These are phyloP conservation scores for Aspergillus brasiliensis DNA, from an alignment of 2,329 filamentous ascomycete genomes.

Conservation along the genomic window DNA sequence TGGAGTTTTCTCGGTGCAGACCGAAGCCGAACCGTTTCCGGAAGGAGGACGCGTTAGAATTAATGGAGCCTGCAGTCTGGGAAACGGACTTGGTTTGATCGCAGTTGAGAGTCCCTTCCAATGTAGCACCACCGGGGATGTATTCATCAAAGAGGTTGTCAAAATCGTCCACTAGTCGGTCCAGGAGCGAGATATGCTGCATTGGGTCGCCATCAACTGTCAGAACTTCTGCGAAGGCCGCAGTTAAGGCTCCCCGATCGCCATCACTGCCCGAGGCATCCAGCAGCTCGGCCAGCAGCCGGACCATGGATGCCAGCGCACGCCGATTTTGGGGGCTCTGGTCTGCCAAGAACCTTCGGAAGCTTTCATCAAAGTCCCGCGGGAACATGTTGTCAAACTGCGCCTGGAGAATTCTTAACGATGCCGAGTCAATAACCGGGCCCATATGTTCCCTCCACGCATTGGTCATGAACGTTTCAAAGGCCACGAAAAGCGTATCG, in stretches of 20 bases:
- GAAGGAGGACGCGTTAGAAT: constrained; percentile 83
- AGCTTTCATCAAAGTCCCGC: constrained; percentile 58
- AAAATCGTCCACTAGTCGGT: constrained; percentile 85
- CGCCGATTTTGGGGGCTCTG: constrained; percentile 65
- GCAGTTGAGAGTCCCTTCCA: constrained; percentile 47
- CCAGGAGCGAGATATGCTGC: constrained; percentile 83
- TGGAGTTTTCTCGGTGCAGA: constrained; percentile 77
- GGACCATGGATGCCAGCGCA: constrained; percentile 81
- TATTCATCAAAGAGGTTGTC: constrained; percentile 80
- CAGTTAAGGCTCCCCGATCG: constrained; percentile 82
- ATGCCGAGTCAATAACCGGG: constrained; percentile 71
- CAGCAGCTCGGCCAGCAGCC: constrained; percentile 80
- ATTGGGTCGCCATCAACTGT: constrained; percentile 75
- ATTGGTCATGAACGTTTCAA: constrained; percentile 87
- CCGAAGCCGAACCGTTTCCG: constrained; percentile 82
- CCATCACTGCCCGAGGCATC: constrained; percentile 90
- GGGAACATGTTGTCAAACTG: constrained; percentile 47
- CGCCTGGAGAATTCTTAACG: constrained; percentile 71
- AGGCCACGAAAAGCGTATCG: constrained; percentile 85
- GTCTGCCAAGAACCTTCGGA: constrained; percentile 54
- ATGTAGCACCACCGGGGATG: constrained; percentile 48
- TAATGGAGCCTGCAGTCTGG: constrained; percentile 71
- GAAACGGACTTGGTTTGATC: constrained; percentile 63
- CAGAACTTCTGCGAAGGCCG: constrained; percentile 84
- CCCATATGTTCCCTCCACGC: constrained; percentile 91